Conservation (phyloP, 768 basidiomycete species). For the Boletus huronensis region DNA sequence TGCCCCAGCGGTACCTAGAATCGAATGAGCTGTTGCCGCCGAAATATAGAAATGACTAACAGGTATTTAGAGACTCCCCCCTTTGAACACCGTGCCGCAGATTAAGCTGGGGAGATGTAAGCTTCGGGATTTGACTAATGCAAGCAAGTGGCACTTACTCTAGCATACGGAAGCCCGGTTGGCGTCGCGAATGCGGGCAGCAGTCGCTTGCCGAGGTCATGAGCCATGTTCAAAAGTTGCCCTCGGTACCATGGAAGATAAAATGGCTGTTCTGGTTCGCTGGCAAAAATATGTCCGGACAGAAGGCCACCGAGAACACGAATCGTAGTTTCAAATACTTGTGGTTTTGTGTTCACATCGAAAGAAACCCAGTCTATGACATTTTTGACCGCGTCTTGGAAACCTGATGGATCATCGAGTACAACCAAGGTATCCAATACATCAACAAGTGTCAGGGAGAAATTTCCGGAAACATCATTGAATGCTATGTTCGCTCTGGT, state of each 20-base stretch:
- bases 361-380: slow-evolving; percentile 84
- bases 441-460: slow-evolving; percentile 78
- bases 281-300: slow-evolving; percentile 83
- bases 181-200: slow-evolving; percentile 90
- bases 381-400: slow-evolving; percentile 79
- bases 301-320: slow-evolving; percentile 88
- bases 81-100: slow-evolving; percentile 71
- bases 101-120: slow-evolving; percentile 56
- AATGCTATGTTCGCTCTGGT: slow-evolving; percentile 64
- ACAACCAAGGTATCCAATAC: slow-evolving; percentile 88
- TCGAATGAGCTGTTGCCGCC: slow-evolving; percentile 4
- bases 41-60: slow-evolving; percentile 44
- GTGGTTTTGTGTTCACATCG: slow-evolving; percentile 93
- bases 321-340: slow-evolving; percentile 97
- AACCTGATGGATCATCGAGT: slow-evolving; percentile 72
- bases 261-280: slow-evolving; percentile 60
- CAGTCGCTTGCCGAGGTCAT: slow-evolving; percentile 82
- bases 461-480: slow-evolving; percentile 96
- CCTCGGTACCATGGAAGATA: slow-evolving; percentile 80
- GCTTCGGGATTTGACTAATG: not conserved
- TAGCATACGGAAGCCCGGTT: slow-evolving; percentile 89
- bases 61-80: slow-evolving; percentile 81
- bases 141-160: slow-evolving; percentile 43
- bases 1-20: slow-evolving; percentile 82
- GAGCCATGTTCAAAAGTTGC: slow-evolving; percentile 75